Base-by-base conservation (phyloP, 352 stramenopile species). In the Phytophthora idaei region DNA sequence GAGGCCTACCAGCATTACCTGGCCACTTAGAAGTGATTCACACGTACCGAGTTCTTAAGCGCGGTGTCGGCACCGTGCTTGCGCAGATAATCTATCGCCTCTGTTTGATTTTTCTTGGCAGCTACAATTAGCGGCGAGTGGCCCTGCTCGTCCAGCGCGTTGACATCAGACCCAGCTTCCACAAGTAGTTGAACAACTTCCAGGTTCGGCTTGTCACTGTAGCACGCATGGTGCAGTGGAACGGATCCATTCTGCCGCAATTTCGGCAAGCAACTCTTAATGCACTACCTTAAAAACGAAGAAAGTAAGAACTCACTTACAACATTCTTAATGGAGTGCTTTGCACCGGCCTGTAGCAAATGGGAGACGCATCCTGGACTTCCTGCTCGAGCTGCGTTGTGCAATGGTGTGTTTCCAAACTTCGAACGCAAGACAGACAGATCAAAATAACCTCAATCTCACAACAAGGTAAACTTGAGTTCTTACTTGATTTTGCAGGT, bases 331-430 rank as follows among this genome's bases (percentile, higher is more conserved):
- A 83, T 61, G 17, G 71, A 57, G 21, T 77, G 48, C 15, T 79
- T 69, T 11, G 86, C 82, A 15, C 75, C 81, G 5, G 73, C 79
- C 29, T 83, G 44, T 12, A 94, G 68, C 21, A 94, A 71, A 37
- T 80, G 60, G 3, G 67, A 56, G 10, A 92, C 86, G 37, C 82
- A 90, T 28, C 42, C 62, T 2, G 63, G 14, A n/a, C 57, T 85
- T 1, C 82, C 86, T 9, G 82, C 82, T 52, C 81, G 74, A 21
- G 86, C 83, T 8, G 86, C 86, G 49, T 90, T 90, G 46, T 94
- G 86, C 25, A 94, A 57, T 12, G 86, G 86, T 10, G 79, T 87
- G 64, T 94, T 94, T 49, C 84, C 86, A 73, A 93, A 94, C 85
- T 93, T 34, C 21, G 44, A 32, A 34, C 27, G 9, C 9, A 52